phyloP scores from a whole-genome alignment of 768 basidiomycete species.

The Kwoniella botswanensis region DNA sequence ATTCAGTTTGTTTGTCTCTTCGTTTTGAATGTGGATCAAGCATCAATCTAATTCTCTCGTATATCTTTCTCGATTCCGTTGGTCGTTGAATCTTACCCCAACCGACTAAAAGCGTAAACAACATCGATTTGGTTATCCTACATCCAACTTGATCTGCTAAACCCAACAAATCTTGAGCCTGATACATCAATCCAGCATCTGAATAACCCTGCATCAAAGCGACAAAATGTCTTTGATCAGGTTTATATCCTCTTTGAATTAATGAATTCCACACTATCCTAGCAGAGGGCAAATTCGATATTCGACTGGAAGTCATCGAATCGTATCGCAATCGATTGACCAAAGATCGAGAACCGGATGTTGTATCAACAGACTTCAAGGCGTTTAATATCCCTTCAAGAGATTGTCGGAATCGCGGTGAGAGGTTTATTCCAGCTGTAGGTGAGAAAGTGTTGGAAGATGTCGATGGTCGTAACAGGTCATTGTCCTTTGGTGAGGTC shows the following conservation, averaged over 20 bases:
- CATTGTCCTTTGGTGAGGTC: background rate
- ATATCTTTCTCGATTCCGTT: background rate
- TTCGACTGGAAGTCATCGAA: conserved; percentile 12
- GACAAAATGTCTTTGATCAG: conserved; percentile 33
- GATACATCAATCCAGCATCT: conserved; percentile 31
- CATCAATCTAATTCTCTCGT: conserved; percentile 8
- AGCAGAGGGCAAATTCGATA: conserved; percentile 29
- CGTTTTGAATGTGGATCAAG: background rate
- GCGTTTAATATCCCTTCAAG: conserved; percentile 21
- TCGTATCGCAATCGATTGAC: conserved; percentile 39
- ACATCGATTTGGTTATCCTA: conserved; percentile 21
- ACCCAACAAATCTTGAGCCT: conserved; percentile 30
- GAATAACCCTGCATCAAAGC: conserved; percentile 44
- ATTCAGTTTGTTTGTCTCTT: background rate
- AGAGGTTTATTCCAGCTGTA: conserved; percentile 11
- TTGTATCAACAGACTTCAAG: background rate
- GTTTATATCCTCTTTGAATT: conserved; percentile 36
- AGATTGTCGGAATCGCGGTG: conserved; percentile 6
- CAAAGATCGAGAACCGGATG: conserved; percentile 25
- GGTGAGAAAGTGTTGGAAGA: conserved; percentile 9
- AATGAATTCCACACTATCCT: conserved; percentile 38
- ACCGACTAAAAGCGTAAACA: conserved; percentile 25
- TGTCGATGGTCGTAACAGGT: background rate
- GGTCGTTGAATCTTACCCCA: conserved; percentile 19
- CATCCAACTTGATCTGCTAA: conserved; percentile 22